phyloP scores from a whole-genome alignment of 495 filamentous ascomycete genomes.

The Neurospora sublineolata region DNA sequence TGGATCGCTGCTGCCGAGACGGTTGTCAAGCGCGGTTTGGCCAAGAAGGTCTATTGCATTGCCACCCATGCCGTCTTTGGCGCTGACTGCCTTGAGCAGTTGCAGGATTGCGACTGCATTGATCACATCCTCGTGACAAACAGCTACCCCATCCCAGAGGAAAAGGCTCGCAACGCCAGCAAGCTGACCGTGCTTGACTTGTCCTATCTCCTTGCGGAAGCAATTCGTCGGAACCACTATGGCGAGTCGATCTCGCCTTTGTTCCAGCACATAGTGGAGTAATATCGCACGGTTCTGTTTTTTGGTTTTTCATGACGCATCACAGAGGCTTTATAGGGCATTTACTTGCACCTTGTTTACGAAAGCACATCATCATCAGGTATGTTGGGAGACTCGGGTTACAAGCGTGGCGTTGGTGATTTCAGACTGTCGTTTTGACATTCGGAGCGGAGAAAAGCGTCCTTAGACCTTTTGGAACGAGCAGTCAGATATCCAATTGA shows the following conservation, averaged over 20 bases:
- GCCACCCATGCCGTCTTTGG: slow-evolving; percentile 94
- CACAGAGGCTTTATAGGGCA: neutral
- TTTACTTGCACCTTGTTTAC: neutral
- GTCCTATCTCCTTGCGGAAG: slow-evolving; percentile 76
- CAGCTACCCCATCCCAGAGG: slow-evolving; percentile 76
- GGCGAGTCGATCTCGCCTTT: slow-evolving; percentile 78
- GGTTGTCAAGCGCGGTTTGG: slow-evolving; percentile 81
- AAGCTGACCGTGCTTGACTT: slow-evolving; percentile 87
- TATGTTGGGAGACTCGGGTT: slow-evolving; percentile 7
- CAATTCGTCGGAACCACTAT: slow-evolving; percentile 90
- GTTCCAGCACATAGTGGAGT: slow-evolving; percentile 61
- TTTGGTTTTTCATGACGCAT: slow-evolving; percentile 5
- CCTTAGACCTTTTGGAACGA: slow-evolving; percentile 15
- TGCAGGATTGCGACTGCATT: slow-evolving; percentile 86
- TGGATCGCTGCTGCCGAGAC: slow-evolving; percentile 99
- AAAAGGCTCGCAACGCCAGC: slow-evolving; percentile 54
- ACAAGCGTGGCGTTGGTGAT: slow-evolving; percentile 23
- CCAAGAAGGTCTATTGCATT: slow-evolving; percentile 93
- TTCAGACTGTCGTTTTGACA: slow-evolving; percentile 8
- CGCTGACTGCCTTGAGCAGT: slow-evolving; percentile 75
- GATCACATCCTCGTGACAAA: slow-evolving; percentile 92
- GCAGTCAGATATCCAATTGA: slow-evolving; percentile 26
- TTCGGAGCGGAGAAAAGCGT: slow-evolving; percentile 3
- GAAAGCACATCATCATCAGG: slow-evolving; percentile 1
- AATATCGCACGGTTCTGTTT: slow-evolving; percentile 12